A percentile compares a stretch with the other conserved stretches of the same genome.
These are phyloP conservation scores for Logfia minima DNA, from an alignment of 129 eudicot species.

Conservation along the genomic window DNA sequence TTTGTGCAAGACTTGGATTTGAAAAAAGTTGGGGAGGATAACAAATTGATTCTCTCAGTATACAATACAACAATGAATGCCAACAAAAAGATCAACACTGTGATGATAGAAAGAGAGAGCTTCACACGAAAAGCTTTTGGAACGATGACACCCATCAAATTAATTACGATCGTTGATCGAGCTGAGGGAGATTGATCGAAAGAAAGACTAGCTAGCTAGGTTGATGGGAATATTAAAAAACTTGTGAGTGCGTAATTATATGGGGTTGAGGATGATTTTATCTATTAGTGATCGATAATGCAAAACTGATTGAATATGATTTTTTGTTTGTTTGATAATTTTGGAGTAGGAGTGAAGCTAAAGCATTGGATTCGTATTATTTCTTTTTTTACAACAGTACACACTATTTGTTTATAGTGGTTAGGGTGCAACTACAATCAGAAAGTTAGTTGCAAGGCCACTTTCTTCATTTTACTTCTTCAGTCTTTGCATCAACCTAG, in stretches of 20 bases:
- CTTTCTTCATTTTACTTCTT: slow-evolving; percentile 8
- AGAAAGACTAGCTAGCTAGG: neutral
- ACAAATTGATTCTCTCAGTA: slow-evolving; percentile 59
- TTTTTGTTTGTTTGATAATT: neutral
- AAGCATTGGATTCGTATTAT: slow-evolving; percentile 42
- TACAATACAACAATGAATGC: slow-evolving; percentile 57
- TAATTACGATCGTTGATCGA: neutral
- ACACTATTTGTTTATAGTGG: slow-evolving; percentile 14
- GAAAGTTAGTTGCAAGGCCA: slow-evolving; percentile 37
- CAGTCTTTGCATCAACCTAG: no score
- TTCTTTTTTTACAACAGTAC: neutral
- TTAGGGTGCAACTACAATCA: slow-evolving; percentile 6
- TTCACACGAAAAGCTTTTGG: slow-evolving; percentile 46
- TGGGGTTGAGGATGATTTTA: slow-evolving; percentile 15
- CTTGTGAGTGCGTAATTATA: slow-evolving; percentile 14
- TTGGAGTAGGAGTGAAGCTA: slow-evolving; percentile 89
- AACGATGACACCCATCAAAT: slow-evolving; percentile 36
- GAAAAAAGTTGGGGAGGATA: slow-evolving; percentile 52
- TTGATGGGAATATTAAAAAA: slow-evolving; percentile 8
- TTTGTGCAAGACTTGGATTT: slow-evolving; percentile 51
- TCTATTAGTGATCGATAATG: slow-evolving; percentile 7
- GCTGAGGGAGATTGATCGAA: neutral
- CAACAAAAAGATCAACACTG: slow-evolving; percentile 43
- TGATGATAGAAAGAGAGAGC: slow-evolving; percentile 44
- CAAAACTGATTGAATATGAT: slow-evolving; percentile 40